These are phyloP conservation scores for Kentomonas sorsogonicus DNA, from an alignment of 208 protist genomes.

Conservation along the genomic window DNA sequence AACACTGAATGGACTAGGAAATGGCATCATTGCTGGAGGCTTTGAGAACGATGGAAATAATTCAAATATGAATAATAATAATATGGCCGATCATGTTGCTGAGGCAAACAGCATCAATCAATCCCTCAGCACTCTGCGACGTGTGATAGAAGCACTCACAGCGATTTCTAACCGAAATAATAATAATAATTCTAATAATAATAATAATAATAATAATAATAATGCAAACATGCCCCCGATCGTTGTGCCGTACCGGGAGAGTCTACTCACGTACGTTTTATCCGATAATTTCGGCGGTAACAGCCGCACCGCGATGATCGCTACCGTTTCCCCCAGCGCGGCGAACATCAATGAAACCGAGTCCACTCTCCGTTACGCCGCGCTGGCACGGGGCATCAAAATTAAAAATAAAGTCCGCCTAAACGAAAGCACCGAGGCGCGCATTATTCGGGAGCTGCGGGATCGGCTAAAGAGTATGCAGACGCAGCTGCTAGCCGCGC, in stretches of 20 bases:
- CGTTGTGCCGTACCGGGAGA: conserved; percentile 75
- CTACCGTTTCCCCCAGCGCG: conserved; percentile 65
- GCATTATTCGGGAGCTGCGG: conserved; percentile 79
- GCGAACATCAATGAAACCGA: conserved; percentile 66
- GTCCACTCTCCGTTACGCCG: conserved; percentile 79
- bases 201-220: too few species aligned
- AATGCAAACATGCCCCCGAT: conserved; percentile 4
- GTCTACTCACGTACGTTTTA: conserved; percentile 88
- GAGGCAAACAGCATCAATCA: conserved; percentile 78
- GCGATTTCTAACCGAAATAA: conserved; percentile 19
- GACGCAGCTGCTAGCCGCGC: conserved; percentile 24
- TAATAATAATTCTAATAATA: too few species aligned
- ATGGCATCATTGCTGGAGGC: too few species aligned
- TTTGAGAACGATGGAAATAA: too few species aligned
- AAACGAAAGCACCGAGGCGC: conserved; percentile 80
- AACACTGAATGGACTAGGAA: too few species aligned
- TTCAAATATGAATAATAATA: conserved; percentile 22
- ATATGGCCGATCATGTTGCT: conserved; percentile 35
- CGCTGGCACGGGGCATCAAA: conserved; percentile 65
- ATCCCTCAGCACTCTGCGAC: conserved; percentile 65
- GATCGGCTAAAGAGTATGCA: conserved; percentile 46
- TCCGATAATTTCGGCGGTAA: conserved; percentile 82
- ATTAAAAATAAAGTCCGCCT: conserved; percentile 82
- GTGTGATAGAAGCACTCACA: conserved; percentile 57
- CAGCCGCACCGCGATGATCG: conserved; percentile 78